These are phyloP conservation scores for Trametes cinnabarina DNA, from an alignment of 768 basidiomycete genomes.

Conservation along the genomic window DNA sequence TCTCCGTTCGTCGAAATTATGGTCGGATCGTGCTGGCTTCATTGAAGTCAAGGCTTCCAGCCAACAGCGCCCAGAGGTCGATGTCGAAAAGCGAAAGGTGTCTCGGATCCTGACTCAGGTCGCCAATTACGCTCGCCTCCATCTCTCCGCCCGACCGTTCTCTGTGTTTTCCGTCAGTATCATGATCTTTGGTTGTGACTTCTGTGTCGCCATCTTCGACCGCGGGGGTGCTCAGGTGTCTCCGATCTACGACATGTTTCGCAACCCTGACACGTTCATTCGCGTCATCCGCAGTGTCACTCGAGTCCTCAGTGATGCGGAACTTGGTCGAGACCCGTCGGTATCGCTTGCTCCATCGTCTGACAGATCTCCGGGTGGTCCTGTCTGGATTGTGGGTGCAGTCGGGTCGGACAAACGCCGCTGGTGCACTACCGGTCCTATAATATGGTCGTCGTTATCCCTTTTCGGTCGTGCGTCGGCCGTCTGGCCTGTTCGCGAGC, in stretches of 20 bases:
- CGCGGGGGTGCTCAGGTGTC: conserved; percentile 31
- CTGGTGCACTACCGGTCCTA: conserved; percentile 2
- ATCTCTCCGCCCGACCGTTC: conserved; percentile 30
- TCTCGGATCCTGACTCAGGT: not conserved
- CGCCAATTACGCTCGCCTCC: conserved; percentile 29
- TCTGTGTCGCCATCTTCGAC: conserved; percentile 34
- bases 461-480: conserved; percentile 18
- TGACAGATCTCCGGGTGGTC: not conserved
- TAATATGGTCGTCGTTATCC: conserved; percentile 14
- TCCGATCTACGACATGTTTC: conserved; percentile 25
- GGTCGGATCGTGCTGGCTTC: not conserved
- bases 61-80: not conserved
- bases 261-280: conserved; percentile 25
- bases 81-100: not conserved
- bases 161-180: conserved; percentile 30
- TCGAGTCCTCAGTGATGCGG: not conserved
- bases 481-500: conserved; percentile 12
- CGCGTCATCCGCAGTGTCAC: conserved; percentile 24
- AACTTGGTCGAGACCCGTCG: conserved; percentile 12
- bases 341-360: not conserved
- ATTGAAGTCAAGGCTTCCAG: not conserved
- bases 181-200: conserved; percentile 30
- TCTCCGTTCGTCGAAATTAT: not conserved
- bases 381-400: not conserved
- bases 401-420: not conserved